Conservation (phyloP, 2,329 filamentous ascomycete genomes). For the Coniochaeta sp. region DNA sequence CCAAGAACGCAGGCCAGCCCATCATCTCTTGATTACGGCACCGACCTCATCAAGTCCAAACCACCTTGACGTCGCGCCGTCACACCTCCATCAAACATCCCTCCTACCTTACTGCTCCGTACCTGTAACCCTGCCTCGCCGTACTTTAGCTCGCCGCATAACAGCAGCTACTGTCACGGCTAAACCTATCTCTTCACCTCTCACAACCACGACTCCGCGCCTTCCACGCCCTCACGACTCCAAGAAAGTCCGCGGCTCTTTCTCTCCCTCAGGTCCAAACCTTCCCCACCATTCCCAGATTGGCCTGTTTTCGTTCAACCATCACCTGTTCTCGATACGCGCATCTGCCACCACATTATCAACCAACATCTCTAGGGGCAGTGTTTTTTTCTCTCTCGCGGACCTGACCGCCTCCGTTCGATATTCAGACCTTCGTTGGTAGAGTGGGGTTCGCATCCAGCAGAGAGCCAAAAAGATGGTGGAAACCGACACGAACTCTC, state of each 20-base stretch:
- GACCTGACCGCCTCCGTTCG: slow-evolving; percentile 6
- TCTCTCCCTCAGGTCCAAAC: neutral
- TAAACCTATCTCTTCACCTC: neutral
- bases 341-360: neutral
- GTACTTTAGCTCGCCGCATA: neutral
- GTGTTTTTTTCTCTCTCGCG: neutral
- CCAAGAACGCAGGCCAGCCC: neutral
- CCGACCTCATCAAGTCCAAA: neutral
- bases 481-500: slow-evolving; percentile 87
- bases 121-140: neutral
- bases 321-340: neutral
- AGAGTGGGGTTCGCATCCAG: slow-evolving; percentile 20
- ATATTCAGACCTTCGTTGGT: slow-evolving; percentile 6
- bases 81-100: neutral
- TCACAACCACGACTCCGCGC: neutral
- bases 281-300: neutral
- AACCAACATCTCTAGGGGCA: slow-evolving; percentile 2
- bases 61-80: neutral
- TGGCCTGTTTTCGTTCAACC: neutral
- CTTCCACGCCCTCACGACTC: neutral
- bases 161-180: neutral
- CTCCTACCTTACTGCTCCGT: neutral
- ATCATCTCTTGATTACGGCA: slow-evolving; percentile 1
- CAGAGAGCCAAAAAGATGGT: slow-evolving; percentile 64
- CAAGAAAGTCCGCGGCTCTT: neutral